Evolutionary conservation across 2,329 filamentous ascomycete genomes (phyloP), one percentile per base, ranked within the genome.

Genomic region (Pseudogymnoascus sp.): DNA sequence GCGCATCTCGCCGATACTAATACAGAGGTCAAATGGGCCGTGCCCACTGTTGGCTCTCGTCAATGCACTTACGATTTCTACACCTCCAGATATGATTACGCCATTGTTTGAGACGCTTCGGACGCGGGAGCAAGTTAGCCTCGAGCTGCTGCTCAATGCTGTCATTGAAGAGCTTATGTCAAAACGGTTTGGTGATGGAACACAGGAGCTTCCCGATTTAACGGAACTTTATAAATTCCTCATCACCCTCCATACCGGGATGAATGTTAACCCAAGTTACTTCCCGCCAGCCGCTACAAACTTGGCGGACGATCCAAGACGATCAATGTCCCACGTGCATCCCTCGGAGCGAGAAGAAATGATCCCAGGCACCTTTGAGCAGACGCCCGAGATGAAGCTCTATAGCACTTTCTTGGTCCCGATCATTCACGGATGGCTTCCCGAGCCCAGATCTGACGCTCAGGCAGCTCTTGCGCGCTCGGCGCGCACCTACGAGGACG

Each of bases 231-330:
- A 96, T 73, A 81, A 83, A 6, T 99, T 99, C 71, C 78, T 99
- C 2, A 84, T 94, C 63, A 90, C 91, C 49, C 78, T 99, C 2
- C 91, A 97, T 69, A 97, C 92, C 0, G 94, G 94, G 38, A 96
- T 99, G 90, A 99, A 97, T 70, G 93, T 97, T 63, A 99, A 99
- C 67, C 94, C 94, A 2, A 85, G 89, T 19, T 94, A 96, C 66
- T 81, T 95, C 6, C 82, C 90, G 1, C 81, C 78, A 0, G 72
- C 76, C 6, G 74, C 78, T 19, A 63, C 63, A 1, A 68, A 64
- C 29, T 59, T 63, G 14, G 21, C 64, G 3, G 68, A 68, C 14
- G 71, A 73, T 55, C 72, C 43, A 69, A 79, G 76, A 60, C 83
- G 77, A 2, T 81, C 81, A 0, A 76, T 84, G 35, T 80, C 78